Evolutionary conservation across 1,284 basidiomycete species (phyloP), one percentile per base, ranked within the genome.

Genomic region (Blastosporella zonata): DNA sequence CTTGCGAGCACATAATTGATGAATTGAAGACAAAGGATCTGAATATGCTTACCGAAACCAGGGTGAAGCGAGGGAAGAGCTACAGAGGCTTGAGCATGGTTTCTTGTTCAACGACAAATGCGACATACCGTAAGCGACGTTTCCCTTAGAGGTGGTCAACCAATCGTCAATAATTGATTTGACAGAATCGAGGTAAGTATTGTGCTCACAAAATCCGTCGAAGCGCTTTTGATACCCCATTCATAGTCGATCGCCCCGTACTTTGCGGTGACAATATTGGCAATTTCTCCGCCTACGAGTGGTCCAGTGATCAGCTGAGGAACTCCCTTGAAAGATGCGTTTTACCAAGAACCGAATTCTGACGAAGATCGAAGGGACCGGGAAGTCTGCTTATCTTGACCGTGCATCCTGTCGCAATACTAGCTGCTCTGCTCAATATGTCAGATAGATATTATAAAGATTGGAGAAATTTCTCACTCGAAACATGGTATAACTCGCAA

Each of bases 401-500:
- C 39, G 71, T 71, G 60, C 89, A 92, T 1, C 79, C 86, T 0
- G 89, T 87, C 0, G 88, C 85, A 33, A 79, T 67, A 1, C 77
- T 83, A 2, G 86, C 88, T 2, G 84, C 87, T 58, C 84, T 86
- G 17, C 13, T 56, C 12, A 45, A n/a, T 29, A 38, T 22, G n/a
- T 47, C 25, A 49, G 33, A 18, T 15, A 38, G n/a, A n/a, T n/a
- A n/a, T 27, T 27, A 27, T 9, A 28, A 18, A 22, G 27, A 18
- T 8, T 22, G n/a, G n/a, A 3, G 13, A 36, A 28, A 22, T 21
- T 12, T 6, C 79, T 45, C 56, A 89, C 85, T 89, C 78, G 62
- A 93, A 88, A 62, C 88, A 91, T 13, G 73, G 75, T 13, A 73
- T 65, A 12, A 91, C 82, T 27, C 85, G 76, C 40, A 74, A 70